Percentiles rank a stretch among this genome's conserved stretches.
These are phyloP conservation scores for Thyridium curvatum DNA, from an alignment of 2,329 filamentous ascomycete genomes.

Conservation along the genomic window DNA sequence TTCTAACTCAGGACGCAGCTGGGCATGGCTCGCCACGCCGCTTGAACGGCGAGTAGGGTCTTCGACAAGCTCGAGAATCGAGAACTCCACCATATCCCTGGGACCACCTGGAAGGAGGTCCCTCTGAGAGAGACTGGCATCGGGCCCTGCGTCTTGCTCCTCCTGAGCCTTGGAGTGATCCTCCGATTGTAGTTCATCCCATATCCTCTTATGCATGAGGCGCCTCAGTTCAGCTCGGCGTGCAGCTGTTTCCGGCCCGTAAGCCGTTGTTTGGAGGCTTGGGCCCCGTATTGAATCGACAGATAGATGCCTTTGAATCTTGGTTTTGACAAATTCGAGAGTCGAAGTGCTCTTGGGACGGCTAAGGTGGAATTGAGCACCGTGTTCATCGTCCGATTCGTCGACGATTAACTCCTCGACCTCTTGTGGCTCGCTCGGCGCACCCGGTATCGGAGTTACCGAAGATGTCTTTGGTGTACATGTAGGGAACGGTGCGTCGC, in stretches of 20 bases:
- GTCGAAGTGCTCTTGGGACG: constrained; percentile 23
- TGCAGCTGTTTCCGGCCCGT: constrained; percentile 22
- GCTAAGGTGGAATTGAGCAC: constrained; percentile 9
- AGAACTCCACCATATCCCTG: constrained; percentile 43
- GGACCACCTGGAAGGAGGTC: constrained; percentile 33
- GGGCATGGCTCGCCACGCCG: too few species aligned
- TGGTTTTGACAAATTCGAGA: constrained; percentile 37
- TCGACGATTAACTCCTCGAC: constrained; percentile 25
- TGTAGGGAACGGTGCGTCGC: too few species aligned
- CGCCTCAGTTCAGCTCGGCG: constrained; percentile 50
- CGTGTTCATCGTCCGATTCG: constrained; percentile 35
- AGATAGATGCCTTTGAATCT: constrained; percentile 38
- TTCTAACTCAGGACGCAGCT: too few species aligned
- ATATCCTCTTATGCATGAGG: constrained; percentile 50
- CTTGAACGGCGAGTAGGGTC: not conserved
- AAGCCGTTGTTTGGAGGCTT: too few species aligned
- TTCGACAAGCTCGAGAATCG: constrained; percentile 16
- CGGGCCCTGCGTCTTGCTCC: constrained; percentile 8
- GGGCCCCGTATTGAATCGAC: constrained; percentile 33
- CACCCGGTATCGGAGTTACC: constrained; percentile 7
- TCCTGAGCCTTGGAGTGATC: constrained; percentile 24
- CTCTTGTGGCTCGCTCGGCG: constrained; percentile 12
- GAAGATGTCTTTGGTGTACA: too few species aligned
- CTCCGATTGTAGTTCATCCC: constrained; percentile 47
- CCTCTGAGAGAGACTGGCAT: constrained; percentile 11